phyloP scores from a whole-genome alignment of 495 filamentous ascomycete species.

The Penicillium tannophilum region DNA sequence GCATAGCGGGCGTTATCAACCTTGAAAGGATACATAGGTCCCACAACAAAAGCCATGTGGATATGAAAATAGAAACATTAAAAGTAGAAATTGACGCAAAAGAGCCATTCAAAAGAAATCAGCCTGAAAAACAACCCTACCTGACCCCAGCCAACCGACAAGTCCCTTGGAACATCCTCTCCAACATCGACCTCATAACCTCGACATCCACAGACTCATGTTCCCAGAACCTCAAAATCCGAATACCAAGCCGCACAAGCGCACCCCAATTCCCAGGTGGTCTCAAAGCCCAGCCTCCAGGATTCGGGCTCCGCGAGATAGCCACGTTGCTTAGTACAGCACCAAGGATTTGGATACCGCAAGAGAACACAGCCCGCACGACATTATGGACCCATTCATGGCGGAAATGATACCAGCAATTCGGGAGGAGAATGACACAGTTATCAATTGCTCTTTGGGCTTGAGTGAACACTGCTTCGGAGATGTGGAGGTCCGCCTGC shows the following conservation, averaged over 20 bases:
- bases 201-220: conserved; percentile 27
- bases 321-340: conserved; percentile 21
- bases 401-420: conserved; percentile 29
- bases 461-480: conserved; percentile 16
- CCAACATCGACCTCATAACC: conserved; percentile 24
- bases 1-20: no score
- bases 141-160: conserved; percentile 25
- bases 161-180: conserved; percentile 32
- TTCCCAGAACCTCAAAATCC: conserved; percentile 24
- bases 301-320: conserved; percentile 1
- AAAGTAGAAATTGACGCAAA: background rate
- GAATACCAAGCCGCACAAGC: conserved; percentile 24
- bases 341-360: conserved; percentile 25
- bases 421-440: conserved; percentile 25
- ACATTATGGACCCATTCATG: conserved; percentile 32
- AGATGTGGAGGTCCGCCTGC: conserved; percentile 16
- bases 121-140: conserved; percentile 6
- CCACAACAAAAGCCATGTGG: no score
- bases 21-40: no score
- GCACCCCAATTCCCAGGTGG: conserved; percentile 25
- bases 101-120: background rate
- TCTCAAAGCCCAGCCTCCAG: conserved; percentile 16
- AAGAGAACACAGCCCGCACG: conserved; percentile 22
- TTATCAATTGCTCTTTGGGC: conserved; percentile 27
- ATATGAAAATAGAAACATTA: no score